Evolutionary conservation across 140 eudicot species (phyloP), one percentile per base, ranked within the genome.

Genomic region (Stevia rebaudiana): DNA sequence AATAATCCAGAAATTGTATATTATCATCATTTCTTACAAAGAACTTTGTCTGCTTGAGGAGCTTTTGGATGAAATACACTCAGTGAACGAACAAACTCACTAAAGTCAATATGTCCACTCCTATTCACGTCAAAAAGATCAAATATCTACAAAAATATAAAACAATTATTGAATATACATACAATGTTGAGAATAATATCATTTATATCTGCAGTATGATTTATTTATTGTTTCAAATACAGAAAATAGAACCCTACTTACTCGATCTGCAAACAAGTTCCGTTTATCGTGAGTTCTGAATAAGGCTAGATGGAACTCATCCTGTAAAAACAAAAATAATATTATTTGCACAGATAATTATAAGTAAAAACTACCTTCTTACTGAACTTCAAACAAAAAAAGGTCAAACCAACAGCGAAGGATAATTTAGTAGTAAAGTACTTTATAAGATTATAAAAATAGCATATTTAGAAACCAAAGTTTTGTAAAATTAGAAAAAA

Each of bases 191-290:
- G 35, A 17, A 11, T 25, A 41, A 25, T 62, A 62, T 46, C 23
- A 31, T 53, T 52, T 17, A 52, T 31, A 41, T 41, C 46, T 22
- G 30, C 21, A 48, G 8, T 7, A 59, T 7, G 37, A 17, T 17
- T 8, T 11, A 23, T 3, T 42, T 40, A 11, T 7, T 25, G n/a
- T 16, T 56, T 48, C 16, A 25, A 21, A 68, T 30, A 68, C 25
- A 42, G 47, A 10, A 12, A 19, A 61, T 13, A 50, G 24, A 61
- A 42, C 25, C 17, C 25, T 24, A 69, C 76, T 66, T 16, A 81
- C 91, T 63, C 84, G 74, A 25, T 84, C 84, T 59, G 84, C 82
- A 64, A 84, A 84, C 68, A 84, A 81, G 72, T 78, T 70, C 58
- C 41, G 68, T 50, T 54, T 81, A 67, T 63, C 71, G 25, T 59